Conservation (phyloP, 129 eudicot species). For the Artemisia annua region DNA sequence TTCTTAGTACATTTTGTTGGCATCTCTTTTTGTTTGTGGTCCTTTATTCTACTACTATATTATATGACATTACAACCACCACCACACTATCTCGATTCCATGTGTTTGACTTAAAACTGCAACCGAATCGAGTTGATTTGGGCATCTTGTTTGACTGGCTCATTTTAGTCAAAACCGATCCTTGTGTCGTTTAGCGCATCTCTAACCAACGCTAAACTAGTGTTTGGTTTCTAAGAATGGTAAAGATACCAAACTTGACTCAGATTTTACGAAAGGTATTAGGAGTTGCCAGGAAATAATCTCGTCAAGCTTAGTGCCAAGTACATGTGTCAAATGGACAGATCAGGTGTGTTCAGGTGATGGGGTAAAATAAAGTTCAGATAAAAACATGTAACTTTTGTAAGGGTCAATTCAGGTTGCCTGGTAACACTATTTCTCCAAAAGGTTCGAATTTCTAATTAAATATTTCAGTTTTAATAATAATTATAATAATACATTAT, state of each 20-base stretch:
- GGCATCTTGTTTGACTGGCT: slow-evolving; percentile 35
- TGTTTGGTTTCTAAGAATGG: neutral
- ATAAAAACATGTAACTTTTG: neutral
- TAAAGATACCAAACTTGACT: neutral
- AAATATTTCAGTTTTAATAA: neutral
- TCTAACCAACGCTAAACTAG: neutral
- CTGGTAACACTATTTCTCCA: neutral
- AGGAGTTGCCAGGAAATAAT: neutral
- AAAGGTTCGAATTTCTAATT: neutral
- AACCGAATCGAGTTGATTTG: slow-evolving; percentile 18
- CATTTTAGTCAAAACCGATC: slow-evolving; percentile 8
- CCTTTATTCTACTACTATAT: slow-evolving; percentile 16
- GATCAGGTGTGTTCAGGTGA: neutral
- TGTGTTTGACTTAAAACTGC: slow-evolving; percentile 23
- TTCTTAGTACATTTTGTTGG: slow-evolving; percentile 19
- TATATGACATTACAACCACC: slow-evolving; percentile 15
- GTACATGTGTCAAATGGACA: neutral
- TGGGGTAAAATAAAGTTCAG: neutral
- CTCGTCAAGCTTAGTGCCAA: neutral
- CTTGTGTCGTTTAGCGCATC: neutral
- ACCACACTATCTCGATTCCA: slow-evolving; percentile 33
- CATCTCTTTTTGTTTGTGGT: slow-evolving; percentile 32
- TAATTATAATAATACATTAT: neutral
- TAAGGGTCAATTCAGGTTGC: neutral
- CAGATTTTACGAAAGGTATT: neutral